A percentile compares a stretch with the other conserved stretches of the same genome.
phyloP scores from a whole-genome alignment of 805 yeast genomes.

The Candida loeiensis region DNA sequence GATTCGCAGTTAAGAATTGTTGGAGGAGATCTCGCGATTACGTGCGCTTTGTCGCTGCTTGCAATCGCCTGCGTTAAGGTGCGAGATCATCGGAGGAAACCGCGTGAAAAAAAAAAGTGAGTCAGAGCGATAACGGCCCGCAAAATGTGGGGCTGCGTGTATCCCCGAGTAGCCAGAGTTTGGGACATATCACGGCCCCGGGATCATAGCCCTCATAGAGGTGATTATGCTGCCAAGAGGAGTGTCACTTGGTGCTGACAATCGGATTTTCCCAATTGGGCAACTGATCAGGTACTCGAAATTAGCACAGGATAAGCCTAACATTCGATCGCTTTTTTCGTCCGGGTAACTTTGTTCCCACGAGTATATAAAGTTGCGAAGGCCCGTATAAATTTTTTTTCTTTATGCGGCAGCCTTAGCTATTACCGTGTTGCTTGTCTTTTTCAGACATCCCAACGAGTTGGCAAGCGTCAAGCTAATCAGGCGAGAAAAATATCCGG shows the following conservation, averaged over 20 bases:
- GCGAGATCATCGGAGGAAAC: neutral
- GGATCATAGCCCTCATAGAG: too few species aligned
- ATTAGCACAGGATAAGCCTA: neutral
- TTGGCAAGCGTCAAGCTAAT: slow-evolving; percentile 48
- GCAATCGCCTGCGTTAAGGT: too few species aligned
- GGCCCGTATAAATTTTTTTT: slow-evolving; percentile 3
- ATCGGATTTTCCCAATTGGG: neutral
- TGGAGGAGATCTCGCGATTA: too few species aligned
- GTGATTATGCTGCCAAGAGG: too few species aligned
- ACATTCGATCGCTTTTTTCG: neutral
- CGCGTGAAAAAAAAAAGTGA: neutral
- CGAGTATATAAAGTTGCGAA: slow-evolving; percentile 1
- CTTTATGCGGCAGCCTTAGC: slow-evolving; percentile 48
- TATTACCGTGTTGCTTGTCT: slow-evolving; percentile 52
- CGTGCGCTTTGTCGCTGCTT: too few species aligned
- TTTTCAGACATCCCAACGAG: slow-evolving; percentile 44
- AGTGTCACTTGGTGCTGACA: neutral
- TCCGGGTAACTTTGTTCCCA: slow-evolving; percentile 12
- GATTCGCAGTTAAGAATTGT: neutral
- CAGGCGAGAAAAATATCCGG: slow-evolving; percentile 45
- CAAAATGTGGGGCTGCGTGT: neutral
- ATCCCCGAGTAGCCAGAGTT: too few species aligned
- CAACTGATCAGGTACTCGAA: neutral
- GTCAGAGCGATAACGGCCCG: slow-evolving; percentile 4
- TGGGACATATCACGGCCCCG: too few species aligned